Conservation (phyloP, 2,329 filamentous ascomycete species). For the Podosphaera aphanis region DNA sequence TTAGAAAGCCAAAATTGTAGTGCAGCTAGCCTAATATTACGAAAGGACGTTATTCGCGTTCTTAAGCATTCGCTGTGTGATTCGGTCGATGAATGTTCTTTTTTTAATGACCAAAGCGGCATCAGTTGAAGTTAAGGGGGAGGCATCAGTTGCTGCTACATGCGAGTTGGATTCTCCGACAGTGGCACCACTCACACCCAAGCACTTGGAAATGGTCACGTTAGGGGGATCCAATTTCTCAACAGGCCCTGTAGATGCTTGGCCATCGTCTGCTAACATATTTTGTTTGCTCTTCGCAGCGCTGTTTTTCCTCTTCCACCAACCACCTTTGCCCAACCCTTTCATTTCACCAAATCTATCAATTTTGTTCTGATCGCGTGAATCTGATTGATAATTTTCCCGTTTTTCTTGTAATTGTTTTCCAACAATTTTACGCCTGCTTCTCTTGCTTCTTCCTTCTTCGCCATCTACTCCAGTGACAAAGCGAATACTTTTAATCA, state of each 20-base stretch:
- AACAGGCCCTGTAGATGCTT: not conserved
- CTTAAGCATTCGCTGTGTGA: not conserved
- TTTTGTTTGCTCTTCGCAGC: not conserved
- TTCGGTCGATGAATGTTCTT: not conserved
- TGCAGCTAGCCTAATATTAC: no score
- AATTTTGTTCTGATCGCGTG: constrained; percentile 1
- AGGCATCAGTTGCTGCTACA: not conserved
- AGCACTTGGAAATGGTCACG: not conserved
- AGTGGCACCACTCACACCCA: not conserved
- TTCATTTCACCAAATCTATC: not conserved
- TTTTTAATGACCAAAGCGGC: no score
- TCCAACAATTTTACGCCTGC: constrained; percentile 10
- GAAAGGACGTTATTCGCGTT: not conserved
- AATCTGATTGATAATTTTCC: constrained; percentile 2
- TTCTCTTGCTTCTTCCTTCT: constrained; percentile 22
- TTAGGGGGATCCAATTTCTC: not conserved
- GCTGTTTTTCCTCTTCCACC: not conserved
- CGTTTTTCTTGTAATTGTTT: constrained; percentile 6
- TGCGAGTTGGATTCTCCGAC: no score
- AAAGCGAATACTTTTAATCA: constrained; percentile 62
- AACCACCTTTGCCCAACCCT: not conserved
- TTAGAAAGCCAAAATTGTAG: no score
- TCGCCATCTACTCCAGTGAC: constrained; percentile 45
- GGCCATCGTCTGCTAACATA: no score
- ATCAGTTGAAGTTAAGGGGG: not conserved